Conservation (phyloP, 495 filamentous ascomycete genomes). For the Neurospora cerealis region DNA sequence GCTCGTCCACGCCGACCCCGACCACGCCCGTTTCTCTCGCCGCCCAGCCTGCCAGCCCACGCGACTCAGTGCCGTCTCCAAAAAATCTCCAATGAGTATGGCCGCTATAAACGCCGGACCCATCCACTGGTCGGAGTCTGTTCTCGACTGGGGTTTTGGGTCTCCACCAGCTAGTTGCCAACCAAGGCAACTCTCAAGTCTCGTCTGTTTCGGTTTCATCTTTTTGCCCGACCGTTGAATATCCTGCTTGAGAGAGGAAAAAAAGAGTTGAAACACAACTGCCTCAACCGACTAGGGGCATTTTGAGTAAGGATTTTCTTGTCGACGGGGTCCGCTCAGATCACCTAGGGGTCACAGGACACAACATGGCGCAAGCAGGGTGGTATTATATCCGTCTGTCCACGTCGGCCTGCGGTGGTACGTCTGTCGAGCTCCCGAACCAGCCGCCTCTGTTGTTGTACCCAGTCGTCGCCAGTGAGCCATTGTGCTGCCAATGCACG, state of each 20-base stretch:
- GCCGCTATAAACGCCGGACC: neutral
- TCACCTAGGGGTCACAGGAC: neutral
- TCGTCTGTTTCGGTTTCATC: neutral
- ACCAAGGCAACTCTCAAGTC: neutral
- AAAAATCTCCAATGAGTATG: neutral
- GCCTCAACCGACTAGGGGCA: neutral
- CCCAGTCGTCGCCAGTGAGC: neutral
- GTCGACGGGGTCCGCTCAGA: neutral
- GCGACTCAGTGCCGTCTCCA: neutral
- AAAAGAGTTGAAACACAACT: neutral
- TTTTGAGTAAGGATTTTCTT: neutral
- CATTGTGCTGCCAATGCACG: neutral
- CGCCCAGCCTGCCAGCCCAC: neutral
- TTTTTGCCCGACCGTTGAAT: neutral
- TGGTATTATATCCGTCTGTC: neutral
- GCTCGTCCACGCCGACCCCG: neutral
- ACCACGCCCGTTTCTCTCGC: neutral
- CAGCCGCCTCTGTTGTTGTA: neutral
- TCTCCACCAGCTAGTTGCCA: neutral
- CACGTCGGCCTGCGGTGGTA: neutral
- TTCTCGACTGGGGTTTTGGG: neutral
- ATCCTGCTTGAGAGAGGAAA: neutral
- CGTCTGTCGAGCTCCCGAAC: neutral
- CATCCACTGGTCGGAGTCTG: neutral
- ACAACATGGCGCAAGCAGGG: neutral